Conservation (phyloP, 306 rosid species). For the Herpetospermum pedunculosum region DNA sequence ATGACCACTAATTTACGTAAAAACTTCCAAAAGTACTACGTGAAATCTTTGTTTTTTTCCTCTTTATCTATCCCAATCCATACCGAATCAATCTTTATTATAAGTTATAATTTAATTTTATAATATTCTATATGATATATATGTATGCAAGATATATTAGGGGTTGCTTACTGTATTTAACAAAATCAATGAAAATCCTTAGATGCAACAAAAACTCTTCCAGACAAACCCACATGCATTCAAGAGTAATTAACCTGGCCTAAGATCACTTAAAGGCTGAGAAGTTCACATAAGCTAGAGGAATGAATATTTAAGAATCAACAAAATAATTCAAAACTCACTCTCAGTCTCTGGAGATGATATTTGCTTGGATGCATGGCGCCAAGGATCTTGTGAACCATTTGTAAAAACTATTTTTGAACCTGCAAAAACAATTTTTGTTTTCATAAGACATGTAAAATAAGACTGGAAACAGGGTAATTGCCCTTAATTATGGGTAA, state of each 20-base stretch:
- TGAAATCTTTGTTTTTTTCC: no score
- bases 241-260: not conserved
- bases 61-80: no score
- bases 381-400: conserved; percentile 99
- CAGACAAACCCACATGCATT: not conserved
- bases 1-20: not conserved
- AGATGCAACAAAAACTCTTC: not conserved
- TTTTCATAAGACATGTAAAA: not conserved
- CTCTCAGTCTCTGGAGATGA: conserved; percentile 73
- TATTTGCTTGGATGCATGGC: conserved; percentile 76
- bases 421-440: conserved; percentile 38
- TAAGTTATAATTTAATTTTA: no score
- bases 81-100: no score
- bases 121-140: no score
- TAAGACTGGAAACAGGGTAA: not conserved
- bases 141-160: no score
- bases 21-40: no score
- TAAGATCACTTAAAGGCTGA: not conserved
- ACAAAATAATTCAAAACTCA: conserved; percentile 33
- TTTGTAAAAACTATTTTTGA: conserved; percentile 74
- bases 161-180: no score
- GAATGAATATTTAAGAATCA: not conserved
- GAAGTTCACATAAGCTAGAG: not conserved
- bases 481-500: not conserved
- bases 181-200: not conserved